phyloP scores from a whole-genome alignment of 2,329 filamentous ascomycete species.

The Apiospora saccharicola region DNA sequence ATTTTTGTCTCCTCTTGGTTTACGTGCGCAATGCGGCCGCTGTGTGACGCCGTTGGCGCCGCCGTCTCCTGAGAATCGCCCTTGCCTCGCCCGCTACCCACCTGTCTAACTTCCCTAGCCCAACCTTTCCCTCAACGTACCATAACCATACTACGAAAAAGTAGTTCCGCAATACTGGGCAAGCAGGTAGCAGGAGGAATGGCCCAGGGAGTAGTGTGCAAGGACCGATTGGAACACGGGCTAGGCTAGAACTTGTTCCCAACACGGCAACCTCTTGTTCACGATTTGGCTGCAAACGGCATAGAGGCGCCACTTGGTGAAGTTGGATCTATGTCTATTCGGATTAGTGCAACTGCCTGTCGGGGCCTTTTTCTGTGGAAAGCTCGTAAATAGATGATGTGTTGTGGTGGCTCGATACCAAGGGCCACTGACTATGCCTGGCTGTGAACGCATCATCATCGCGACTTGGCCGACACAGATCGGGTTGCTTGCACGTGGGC shows the following conservation, averaged over 20 bases:
- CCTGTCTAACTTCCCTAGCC: neutral
- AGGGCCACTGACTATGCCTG: neutral
- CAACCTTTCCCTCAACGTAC: neutral
- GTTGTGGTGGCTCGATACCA: neutral
- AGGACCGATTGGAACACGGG: neutral
- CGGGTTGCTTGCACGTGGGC: neutral
- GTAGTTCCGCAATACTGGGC: neutral
- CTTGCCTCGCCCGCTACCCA: neutral
- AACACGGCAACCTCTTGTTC: neutral
- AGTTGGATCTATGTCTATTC: neutral
- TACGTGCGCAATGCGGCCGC: constrained; percentile 20
- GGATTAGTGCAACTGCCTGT: neutral
- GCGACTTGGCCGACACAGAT: neutral
- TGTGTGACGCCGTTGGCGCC: constrained; percentile 26
- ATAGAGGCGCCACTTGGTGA: neutral
- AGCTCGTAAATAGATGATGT: neutral
- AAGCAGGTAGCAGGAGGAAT: neutral
- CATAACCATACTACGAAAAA: neutral
- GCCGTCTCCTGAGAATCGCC: neutral
- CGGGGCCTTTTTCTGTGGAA: neutral
- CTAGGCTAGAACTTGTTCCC: neutral
- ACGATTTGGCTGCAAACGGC: neutral
- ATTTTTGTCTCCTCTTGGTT: neutral
- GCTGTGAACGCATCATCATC: neutral
- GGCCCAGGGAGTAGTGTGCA: neutral